A percentile compares a stretch with the other conserved stretches of the same genome.
Conservation (phyloP, 2,329 filamentous ascomycete species). For the Fusarium siculi region DNA sequence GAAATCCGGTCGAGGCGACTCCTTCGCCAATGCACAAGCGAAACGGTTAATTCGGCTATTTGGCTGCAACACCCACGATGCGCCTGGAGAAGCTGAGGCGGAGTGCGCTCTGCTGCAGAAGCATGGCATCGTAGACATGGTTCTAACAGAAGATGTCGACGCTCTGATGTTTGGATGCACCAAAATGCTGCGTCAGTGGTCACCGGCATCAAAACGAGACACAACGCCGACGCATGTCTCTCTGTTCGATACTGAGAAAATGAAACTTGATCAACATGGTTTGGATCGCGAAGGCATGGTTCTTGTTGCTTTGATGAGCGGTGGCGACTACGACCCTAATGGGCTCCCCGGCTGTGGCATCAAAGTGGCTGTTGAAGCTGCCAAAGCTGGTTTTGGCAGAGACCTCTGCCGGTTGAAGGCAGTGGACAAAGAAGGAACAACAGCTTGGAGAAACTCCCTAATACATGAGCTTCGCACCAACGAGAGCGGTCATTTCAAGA, state of each 20-base stretch:
- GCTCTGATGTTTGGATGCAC: conserved; percentile 96
- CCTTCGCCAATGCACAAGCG: conserved; percentile 77
- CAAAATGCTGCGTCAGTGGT: conserved; percentile 83
- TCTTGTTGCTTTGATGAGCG: conserved; percentile 91
- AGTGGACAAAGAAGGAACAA: conserved; percentile 68
- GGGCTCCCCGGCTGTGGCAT: conserved; percentile 89
- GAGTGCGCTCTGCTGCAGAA: conserved; percentile 90
- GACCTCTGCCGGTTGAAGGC: conserved; percentile 74
- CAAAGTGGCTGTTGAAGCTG: conserved; percentile 90
- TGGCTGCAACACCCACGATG: conserved; percentile 84
- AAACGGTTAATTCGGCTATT: conserved; percentile 88
- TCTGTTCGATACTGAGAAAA: conserved; percentile 74
- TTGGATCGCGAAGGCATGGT: conserved; percentile 92
- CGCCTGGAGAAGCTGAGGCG: conserved; percentile 94
- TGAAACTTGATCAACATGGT: conserved; percentile 62
- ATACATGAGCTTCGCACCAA: conserved; percentile 84
- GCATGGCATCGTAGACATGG: conserved; percentile 87
- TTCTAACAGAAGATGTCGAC: conserved; percentile 96
- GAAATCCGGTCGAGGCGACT: conserved; percentile 71
- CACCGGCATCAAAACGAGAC: conserved; percentile 72
- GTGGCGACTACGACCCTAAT: conserved; percentile 91
- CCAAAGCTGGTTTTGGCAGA: conserved; percentile 85
- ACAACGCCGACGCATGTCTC: conserved; percentile 87
- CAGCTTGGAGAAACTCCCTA: conserved; percentile 77
- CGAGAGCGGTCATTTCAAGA: conserved; percentile 81